Evolutionary conservation across 139 green algal genomes (phyloP).

Genomic region (Monoraphidium neglectum): DNA sequence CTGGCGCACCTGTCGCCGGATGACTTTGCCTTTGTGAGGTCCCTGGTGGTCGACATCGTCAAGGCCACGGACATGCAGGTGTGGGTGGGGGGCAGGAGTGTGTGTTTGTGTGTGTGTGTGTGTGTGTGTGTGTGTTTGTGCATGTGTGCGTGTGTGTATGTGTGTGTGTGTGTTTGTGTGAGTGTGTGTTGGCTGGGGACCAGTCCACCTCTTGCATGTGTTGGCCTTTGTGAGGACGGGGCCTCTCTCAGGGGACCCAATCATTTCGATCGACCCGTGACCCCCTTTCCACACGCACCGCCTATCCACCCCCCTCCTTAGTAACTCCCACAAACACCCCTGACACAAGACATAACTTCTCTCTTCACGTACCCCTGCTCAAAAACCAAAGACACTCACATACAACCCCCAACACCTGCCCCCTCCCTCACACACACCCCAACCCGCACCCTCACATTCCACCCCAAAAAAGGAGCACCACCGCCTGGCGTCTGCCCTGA

Average conservation of each 20-base stretch:
- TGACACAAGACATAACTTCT: too few relatives aligned
- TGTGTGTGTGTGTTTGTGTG: not conserved
- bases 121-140: not conserved
- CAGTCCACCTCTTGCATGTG: too few relatives aligned
- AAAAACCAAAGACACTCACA: too few relatives aligned
- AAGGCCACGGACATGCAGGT: constrained; percentile 59
- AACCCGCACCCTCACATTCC: not conserved
- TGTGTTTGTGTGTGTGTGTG: not conserved
- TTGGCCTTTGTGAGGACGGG: too few relatives aligned
- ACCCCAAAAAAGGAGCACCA: constrained; percentile 7
- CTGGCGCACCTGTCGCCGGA: constrained; percentile 20
- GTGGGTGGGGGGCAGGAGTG: too few relatives aligned
- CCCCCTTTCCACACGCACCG: too few relatives aligned
- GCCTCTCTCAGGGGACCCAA: too few relatives aligned
- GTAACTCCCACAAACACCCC: too few relatives aligned
- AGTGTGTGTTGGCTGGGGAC: too few relatives aligned
- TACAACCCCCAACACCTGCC: not conserved
- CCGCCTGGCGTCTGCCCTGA: constrained; percentile 4
- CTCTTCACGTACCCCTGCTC: too few relatives aligned
- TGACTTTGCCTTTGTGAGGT: constrained; percentile 20
- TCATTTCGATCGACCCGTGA: too few relatives aligned
- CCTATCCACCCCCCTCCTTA: too few relatives aligned
- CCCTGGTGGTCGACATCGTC: constrained; percentile 40
- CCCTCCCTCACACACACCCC: not conserved
- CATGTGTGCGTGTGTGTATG: not conserved